Base-by-base conservation (phyloP, 441 rosid genomes). In the Pelargonium australe region DNA sequence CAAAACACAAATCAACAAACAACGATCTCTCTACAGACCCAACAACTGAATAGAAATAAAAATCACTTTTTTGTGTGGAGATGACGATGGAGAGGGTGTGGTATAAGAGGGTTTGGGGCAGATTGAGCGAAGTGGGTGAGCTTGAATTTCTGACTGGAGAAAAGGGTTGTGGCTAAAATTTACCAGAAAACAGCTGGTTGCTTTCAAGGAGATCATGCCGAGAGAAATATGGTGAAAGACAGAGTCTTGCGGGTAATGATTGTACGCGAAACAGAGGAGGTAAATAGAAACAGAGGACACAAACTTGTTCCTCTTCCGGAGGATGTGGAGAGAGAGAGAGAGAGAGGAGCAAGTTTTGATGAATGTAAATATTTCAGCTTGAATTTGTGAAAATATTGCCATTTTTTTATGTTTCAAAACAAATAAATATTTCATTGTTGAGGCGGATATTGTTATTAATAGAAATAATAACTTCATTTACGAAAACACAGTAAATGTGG, bases 171-270 rank as follows among this genome's bases (percentile, higher is more conserved):
- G 61, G 20, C 17, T 19, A 6, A 37, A 75, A 41, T 75, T 80
- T 82, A 87, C 93, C 90, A 86, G 75, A 64, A 82, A 83, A 65
- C 61, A 31, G 37, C 37, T 53, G 83, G 73, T 75, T 70, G 79
- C 68, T 47, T 75, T 81, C 73, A 82, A 78, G 65, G 87, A 83
- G 78, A 80, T 79, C 90, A 84, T 88, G 83, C 81, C 69, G 84
- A 44, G 64, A 73, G 71, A 76, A 73, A 73, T 66, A 78, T 57
- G 71, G 68, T 57, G 63, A 65, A 76, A 68, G 69, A 67, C 16
- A 75, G 78, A 72, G 78, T 61, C 71, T 84, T 64, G 41, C 41
- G 41, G 41, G 41, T 37, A 6, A 37, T 37, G 41, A 37, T 5
- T 37, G 41, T 37, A 37, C 7, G 41, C 8, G 41, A 37, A 37